A percentile compares a stretch with the other conserved stretches of the same genome.
These are phyloP conservation scores for Cladophialophora exuberans DNA, from an alignment of 2,329 filamentous ascomycete genomes.

Conservation along the genomic window DNA sequence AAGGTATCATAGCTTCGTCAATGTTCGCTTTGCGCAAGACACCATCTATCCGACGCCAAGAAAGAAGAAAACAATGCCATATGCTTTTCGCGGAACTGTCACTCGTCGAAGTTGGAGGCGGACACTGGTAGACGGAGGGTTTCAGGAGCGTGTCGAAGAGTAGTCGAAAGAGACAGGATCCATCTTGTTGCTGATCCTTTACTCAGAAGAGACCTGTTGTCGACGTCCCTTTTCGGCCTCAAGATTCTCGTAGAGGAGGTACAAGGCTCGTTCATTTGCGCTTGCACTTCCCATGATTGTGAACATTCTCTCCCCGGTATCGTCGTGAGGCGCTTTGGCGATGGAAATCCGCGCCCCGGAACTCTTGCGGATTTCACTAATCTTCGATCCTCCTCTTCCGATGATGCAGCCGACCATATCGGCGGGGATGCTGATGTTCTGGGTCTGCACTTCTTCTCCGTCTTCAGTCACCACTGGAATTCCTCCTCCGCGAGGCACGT, in stretches of 20 bases:
- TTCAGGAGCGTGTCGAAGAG: conserved; percentile 29
- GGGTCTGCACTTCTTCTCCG: conserved; percentile 95
- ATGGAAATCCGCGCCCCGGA: conserved; percentile 97
- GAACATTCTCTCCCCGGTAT: conserved; percentile 98
- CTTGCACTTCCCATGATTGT: conserved; percentile 95
- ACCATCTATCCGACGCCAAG: conserved; percentile 34
- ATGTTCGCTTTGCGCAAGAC: conserved; percentile 33
- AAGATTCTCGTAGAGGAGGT: conserved; percentile 96
- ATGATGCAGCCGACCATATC: conserved; percentile 99
- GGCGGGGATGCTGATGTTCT: conserved; percentile 98
- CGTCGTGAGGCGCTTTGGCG: conserved; percentile 94
- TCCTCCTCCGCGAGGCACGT: conserved; percentile 55
- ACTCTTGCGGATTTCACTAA: conserved; percentile 96
- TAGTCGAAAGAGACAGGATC: conserved; percentile 10
- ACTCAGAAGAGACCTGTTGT: conserved; percentile 72
- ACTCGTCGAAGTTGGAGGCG: conserved; percentile 16
- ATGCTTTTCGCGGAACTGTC: conserved; percentile 29
- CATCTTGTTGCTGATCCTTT: conserved; percentile 31
- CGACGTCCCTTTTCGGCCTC: conserved; percentile 99
- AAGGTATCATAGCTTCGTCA: conserved; percentile 35
- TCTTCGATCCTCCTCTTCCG: conserved; percentile 91
- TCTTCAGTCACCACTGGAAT: conserved; percentile 92
- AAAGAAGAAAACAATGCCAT: conserved; percentile 32
- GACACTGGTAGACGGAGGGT: conserved; percentile 8
- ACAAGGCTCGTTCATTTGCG: conserved; percentile 93